Evolutionary conservation across 352 stramenopile genomes (phyloP).

Genomic region (Phytophthora pinifolia): DNA sequence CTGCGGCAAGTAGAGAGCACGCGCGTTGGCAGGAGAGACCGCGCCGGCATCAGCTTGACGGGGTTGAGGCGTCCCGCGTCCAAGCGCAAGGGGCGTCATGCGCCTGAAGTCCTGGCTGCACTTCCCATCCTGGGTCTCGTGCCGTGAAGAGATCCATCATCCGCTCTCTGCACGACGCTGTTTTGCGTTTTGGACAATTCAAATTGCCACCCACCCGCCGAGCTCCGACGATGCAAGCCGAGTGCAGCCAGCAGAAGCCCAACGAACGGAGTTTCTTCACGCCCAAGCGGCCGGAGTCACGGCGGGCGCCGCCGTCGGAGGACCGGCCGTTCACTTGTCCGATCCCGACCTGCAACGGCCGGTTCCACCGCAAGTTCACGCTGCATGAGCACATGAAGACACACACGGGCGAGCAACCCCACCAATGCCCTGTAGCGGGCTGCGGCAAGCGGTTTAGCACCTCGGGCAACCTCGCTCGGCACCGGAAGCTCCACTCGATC

Average conservation of each 20-base stretch:
- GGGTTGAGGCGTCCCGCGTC: background rate
- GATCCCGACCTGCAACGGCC: slow-evolving; percentile 44
- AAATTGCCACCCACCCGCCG: slow-evolving; percentile 24
- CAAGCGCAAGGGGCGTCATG: slow-evolving; percentile 3
- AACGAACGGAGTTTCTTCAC: slow-evolving; percentile 10
- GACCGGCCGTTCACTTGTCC: slow-evolving; percentile 52
- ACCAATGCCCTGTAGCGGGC: slow-evolving; percentile 47
- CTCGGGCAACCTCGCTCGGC: slow-evolving; percentile 69
- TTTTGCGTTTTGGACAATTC: slow-evolving; percentile 27
- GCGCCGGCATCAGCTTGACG: slow-evolving; percentile 15
- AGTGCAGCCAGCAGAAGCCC: slow-evolving; percentile 23
- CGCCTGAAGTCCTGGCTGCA: slow-evolving; percentile 20
- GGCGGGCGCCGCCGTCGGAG: slow-evolving; percentile 25
- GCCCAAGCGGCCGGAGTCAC: slow-evolving; percentile 14
- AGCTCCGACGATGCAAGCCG: slow-evolving; percentile 24
- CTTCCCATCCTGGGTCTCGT: slow-evolving; percentile 32
- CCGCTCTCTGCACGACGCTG: slow-evolving; percentile 21
- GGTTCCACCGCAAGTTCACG: slow-evolving; percentile 74
- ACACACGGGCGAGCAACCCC: slow-evolving; percentile 74
- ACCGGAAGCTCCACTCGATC: slow-evolving; percentile 58
- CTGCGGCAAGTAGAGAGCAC: background rate
- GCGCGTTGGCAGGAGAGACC: slow-evolving; percentile 5
- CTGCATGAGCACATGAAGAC: slow-evolving; percentile 78
- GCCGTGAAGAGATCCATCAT: slow-evolving; percentile 33
- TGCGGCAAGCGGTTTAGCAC: slow-evolving; percentile 76